Base-by-base conservation (phyloP, 352 stramenopile genomes). In the Phytopythium montanum region DNA sequence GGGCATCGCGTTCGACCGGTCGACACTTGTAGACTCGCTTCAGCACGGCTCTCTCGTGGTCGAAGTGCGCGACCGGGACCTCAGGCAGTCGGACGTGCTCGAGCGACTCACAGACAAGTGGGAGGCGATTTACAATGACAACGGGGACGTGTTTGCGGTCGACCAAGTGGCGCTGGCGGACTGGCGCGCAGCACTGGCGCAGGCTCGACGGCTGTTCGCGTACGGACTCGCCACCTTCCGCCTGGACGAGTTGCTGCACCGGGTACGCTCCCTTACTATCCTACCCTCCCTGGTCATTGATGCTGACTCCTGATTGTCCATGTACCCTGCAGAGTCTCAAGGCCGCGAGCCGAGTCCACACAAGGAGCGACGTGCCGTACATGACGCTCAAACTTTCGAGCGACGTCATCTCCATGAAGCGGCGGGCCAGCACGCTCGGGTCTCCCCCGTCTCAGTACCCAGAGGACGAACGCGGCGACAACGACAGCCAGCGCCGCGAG, bases 61-160 rank as follows among this genome's bases (percentile, higher is more conserved):
- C 9, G 80, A 90, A 56, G 45, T 95, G 26, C 83, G 85, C 38
- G 85, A 93, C 54, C 81, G 85, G 55, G 85, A 95, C 54, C 63
- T 87, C 2, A 57, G 70, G 29, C 65, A 89, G 33, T 45, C 63
- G 5, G 54, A 64, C 5, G 65, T 61, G 23, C 28, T 91, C 25
- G n/a, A 58, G 18, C 68, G 63, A 10, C 67, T 87, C 9, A 66
- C 77, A 23, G 33, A 61, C 14, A 90, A 90, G 56, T 93, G 83
- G 83, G 83, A 93, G 49, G 62, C 60, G 18, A 61, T 88, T 23
- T 63, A 78, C 63, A 21, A 42, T 61, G 33, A 69, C 60, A 31
- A 66, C 64, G 5, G 59, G 51, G 12, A 54, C 19, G 54, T 83
- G 26, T 80, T 84, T 12, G 26, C 38, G 33, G 75, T 91, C 19